A percentile compares a stretch with the other conserved stretches of the same genome.
Evolutionary conservation across 495 filamentous ascomycete species (phyloP).

Genomic region (Amorphotheca resinae): DNA sequence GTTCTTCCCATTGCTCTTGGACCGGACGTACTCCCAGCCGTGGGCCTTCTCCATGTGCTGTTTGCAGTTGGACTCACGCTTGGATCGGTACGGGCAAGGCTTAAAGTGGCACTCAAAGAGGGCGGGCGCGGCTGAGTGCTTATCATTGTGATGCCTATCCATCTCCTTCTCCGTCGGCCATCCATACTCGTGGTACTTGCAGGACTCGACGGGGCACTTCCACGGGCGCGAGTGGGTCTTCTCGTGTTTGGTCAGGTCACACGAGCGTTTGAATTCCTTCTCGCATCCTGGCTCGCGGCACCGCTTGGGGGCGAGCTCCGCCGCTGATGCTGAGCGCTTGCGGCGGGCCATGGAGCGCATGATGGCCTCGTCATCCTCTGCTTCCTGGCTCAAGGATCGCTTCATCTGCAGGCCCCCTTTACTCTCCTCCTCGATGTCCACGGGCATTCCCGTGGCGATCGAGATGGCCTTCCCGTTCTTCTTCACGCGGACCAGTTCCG

Average conservation of each 20-base stretch:
- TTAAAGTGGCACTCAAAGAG: constrained; percentile 73
- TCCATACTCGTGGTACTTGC: constrained; percentile 77
- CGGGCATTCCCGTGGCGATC: constrained; percentile 45
- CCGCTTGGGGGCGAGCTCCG: constrained; percentile 59
- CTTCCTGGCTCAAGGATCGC: constrained; percentile 46
- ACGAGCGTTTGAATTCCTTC: constrained; percentile 86
- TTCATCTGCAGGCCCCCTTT: constrained; percentile 38
- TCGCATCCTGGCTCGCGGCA: constrained; percentile 58
- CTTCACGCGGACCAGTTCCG: constrained; percentile 61
- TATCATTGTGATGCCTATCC: constrained; percentile 90
- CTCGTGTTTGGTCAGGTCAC: constrained; percentile 89
- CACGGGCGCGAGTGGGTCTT: constrained; percentile 94
- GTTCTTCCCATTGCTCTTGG: constrained; percentile 75
- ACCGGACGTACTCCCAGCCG: constrained; percentile 76
- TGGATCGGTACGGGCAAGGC: constrained; percentile 85
- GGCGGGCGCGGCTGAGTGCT: constrained; percentile 66
- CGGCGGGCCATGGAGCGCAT: constrained; percentile 80
- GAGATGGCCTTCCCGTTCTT: constrained; percentile 69
- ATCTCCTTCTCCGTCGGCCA: constrained; percentile 98
- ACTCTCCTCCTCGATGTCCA: constrained; percentile 34
- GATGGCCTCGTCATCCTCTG: constrained; percentile 59
- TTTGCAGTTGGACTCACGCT: constrained; percentile 95
- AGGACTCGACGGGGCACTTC: constrained; percentile 70
- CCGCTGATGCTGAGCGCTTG: constrained; percentile 63
- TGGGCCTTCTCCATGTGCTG: constrained; percentile 99